Conservation (phyloP, 169 alveolate genomes). For the Cyclospora cayetanensis region DNA sequence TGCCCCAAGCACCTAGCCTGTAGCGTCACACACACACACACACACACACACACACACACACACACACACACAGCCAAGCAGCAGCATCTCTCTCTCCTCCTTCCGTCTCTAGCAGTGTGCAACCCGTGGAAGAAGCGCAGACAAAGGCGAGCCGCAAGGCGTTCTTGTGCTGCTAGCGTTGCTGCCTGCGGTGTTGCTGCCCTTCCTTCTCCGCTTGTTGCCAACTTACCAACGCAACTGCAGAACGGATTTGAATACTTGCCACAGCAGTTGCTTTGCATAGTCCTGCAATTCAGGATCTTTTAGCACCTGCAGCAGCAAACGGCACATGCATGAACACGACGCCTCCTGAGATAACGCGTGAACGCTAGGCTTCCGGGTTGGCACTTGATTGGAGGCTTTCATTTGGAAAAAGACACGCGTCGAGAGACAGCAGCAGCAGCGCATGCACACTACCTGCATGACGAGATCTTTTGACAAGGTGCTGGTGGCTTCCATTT, state of each 20-base stretch:
- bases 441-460: background rate
- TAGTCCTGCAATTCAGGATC: conserved; percentile 3
- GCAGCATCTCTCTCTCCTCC: background rate
- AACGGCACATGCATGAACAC: too few relatives aligned
- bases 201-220: conserved; percentile 81
- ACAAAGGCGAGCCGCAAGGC: too few relatives aligned
- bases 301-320: conserved; percentile 15
- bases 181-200: conserved; percentile 75
- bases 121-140: too few relatives aligned
- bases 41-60: too few relatives aligned
- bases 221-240: conserved; percentile 75
- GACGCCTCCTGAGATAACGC: background rate
- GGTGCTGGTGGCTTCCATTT: background rate
- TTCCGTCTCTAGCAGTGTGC: too few relatives aligned
- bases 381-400: background rate
- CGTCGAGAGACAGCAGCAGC: background rate
- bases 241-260: background rate
- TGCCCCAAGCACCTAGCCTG: background rate
- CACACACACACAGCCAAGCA: too few relatives aligned
- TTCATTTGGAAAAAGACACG: background rate
- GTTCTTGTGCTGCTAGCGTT: background rate
- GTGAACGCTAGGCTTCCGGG: background rate
- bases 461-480: background rate
- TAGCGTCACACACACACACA: too few relatives aligned
- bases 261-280: background rate